Conservation (phyloP, 2,329 filamentous ascomycete species). For the Biscogniauxia mediterranea region DNA sequence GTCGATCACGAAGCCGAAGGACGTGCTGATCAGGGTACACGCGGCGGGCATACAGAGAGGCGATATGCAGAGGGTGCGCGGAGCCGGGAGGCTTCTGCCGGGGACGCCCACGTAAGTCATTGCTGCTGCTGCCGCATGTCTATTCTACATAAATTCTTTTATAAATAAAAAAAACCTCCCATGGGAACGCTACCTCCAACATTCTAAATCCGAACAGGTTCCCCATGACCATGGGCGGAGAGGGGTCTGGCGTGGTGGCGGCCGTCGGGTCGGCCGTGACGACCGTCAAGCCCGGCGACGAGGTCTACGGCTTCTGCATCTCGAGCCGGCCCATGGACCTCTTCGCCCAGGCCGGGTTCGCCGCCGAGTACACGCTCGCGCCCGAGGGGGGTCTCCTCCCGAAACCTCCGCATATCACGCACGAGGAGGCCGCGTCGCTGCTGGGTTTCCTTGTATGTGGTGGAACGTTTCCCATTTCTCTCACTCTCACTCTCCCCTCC, state of each 20-base stretch:
- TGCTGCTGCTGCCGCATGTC: too few species aligned
- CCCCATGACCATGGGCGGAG: conserved; percentile 5
- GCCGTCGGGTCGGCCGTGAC: conserved; percentile 30
- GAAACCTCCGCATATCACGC: conserved; percentile 30
- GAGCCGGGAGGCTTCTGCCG: conserved; percentile 25
- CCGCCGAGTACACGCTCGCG: conserved; percentile 40
- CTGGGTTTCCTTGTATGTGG: conserved; percentile 29
- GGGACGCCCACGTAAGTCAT: conserved; percentile 29
- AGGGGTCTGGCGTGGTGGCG: conserved; percentile 31
- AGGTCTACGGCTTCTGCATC: conserved; percentile 39
- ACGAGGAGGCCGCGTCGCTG: conserved; percentile 38
- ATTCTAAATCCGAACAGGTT: background rate
- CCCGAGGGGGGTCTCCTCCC: conserved; percentile 35
- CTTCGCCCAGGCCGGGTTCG: conserved; percentile 31
- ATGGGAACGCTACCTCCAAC: too few species aligned
- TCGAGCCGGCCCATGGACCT: conserved; percentile 37
- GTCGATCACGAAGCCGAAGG: conserved; percentile 38
- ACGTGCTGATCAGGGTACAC: conserved; percentile 34
- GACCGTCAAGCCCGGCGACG: conserved; percentile 32
- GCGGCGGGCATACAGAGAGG: conserved; percentile 36
- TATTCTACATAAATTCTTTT: too few species aligned
- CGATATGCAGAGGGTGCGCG: conserved; percentile 34
- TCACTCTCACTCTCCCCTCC: background rate
- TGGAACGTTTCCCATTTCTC: background rate
- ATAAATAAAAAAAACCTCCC: too few species aligned